A percentile compares a stretch with the other conserved stretches of the same genome.
phyloP scores from a whole-genome alignment of 257 asterid species.

The Phtheirospermum japonicum region DNA sequence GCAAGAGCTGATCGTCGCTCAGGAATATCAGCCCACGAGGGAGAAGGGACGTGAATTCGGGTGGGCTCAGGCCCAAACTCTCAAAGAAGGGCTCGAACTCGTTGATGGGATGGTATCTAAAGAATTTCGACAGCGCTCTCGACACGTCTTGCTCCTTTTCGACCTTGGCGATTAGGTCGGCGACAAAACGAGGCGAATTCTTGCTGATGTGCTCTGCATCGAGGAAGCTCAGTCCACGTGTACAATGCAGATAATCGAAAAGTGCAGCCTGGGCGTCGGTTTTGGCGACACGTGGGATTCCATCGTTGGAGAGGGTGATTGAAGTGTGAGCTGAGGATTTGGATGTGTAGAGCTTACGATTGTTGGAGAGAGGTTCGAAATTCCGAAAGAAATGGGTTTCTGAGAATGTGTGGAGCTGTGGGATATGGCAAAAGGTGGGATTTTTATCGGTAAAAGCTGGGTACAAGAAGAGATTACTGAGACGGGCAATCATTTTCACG shows the following conservation, averaged over 20 bases:
- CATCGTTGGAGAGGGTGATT: constrained; percentile 21
- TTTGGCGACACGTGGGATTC: constrained; percentile 37
- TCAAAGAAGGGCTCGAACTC: constrained; percentile 93
- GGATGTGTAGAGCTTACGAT: constrained; percentile 23
- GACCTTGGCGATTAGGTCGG: constrained; percentile 42
- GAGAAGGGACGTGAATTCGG: constrained; percentile 49
- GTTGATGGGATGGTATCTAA: constrained; percentile 77
- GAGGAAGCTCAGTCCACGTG: constrained; percentile 64
- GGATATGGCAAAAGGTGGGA: constrained; percentile 22
- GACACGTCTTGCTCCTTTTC: constrained; percentile 56
- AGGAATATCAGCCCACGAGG: constrained; percentile 66
- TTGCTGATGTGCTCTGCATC: constrained; percentile 91
- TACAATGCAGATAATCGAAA: constrained; percentile 78
- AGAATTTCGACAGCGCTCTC: constrained; percentile 53
- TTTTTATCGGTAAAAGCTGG: constrained; percentile 20
- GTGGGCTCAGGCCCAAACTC: constrained; percentile 72
- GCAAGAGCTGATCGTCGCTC: constrained; percentile 56
- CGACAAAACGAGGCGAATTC: constrained; percentile 72
- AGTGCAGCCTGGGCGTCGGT: constrained; percentile 74
- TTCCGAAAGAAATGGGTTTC: constrained; percentile 32
- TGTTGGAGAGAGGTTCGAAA: constrained; percentile 16
- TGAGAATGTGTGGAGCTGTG: constrained; percentile 25
- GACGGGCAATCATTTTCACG: constrained; percentile 36
- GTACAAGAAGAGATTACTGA: constrained; percentile 25
- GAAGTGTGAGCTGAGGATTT: constrained; percentile 34